A percentile compares a stretch with the other conserved stretches of the same genome.
Evolutionary conservation across 805 yeast genomes (phyloP).

Genomic region (Wickerhamiella siamensis): DNA sequence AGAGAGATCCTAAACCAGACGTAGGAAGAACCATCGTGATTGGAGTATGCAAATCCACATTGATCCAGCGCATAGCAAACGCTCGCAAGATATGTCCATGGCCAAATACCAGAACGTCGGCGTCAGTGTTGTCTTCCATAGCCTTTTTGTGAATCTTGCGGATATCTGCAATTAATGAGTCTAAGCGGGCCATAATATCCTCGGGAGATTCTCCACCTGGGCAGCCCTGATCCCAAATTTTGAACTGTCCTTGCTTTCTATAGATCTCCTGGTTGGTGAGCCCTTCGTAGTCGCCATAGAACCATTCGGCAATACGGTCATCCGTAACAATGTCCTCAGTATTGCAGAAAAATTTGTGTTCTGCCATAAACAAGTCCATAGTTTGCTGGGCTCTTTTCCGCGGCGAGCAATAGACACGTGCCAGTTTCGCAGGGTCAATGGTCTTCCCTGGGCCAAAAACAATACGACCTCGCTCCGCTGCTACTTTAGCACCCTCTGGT

Average conservation of each 20-base stretch:
- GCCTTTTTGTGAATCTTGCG: constrained; percentile 31
- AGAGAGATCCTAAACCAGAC: constrained; percentile 86
- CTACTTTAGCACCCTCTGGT: constrained; percentile 60
- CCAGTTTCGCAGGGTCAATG: constrained; percentile 49
- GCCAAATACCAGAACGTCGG: constrained; percentile 73
- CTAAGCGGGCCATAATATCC: constrained; percentile 59
- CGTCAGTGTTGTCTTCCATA: constrained; percentile 28
- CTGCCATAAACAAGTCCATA: constrained; percentile 43
- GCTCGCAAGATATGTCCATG: constrained; percentile 91
- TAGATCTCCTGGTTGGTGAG: constrained; percentile 48
- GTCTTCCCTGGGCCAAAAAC: constrained; percentile 47
- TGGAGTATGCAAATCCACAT: constrained; percentile 39
- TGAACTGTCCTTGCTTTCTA: constrained; percentile 20
- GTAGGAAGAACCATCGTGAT: constrained; percentile 83
- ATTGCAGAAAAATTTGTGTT: constrained; percentile 27
- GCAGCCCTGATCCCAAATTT: constrained; percentile 92
- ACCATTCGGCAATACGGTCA: constrained; percentile 83
- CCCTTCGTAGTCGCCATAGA: constrained; percentile 94
- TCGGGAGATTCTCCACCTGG: constrained; percentile 68
- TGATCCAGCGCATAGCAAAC: constrained; percentile 81
- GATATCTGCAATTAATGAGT: constrained; percentile 51
- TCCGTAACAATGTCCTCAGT: constrained; percentile 16
- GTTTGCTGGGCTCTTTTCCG: constrained; percentile 69
- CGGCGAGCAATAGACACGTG: constrained; percentile 65
- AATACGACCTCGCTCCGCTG: constrained; percentile 55